These are phyloP conservation scores for Rhizoctonia solani DNA, from an alignment of 1,284 basidiomycete genomes.

Conservation along the genomic window DNA sequence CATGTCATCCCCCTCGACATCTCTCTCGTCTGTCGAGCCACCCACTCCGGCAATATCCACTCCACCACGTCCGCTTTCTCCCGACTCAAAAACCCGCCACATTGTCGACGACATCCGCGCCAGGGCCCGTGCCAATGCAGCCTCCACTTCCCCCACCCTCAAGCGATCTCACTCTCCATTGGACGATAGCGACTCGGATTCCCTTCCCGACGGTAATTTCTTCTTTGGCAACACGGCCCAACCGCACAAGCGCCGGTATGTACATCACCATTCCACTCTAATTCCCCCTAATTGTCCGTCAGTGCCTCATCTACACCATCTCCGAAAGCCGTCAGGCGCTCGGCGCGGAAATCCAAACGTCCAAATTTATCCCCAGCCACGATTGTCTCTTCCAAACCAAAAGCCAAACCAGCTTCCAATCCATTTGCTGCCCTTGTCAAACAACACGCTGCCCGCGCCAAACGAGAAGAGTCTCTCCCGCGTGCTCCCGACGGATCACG, in stretches of 20 bases:
- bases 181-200: conserved; percentile 11
- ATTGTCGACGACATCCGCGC: conserved; percentile 28
- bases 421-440: conserved; percentile 10
- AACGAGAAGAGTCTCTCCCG: conserved; percentile 13
- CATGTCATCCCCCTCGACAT: conserved; percentile 12
- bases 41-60: conserved; percentile 12
- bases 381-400: neutral
- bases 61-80: conserved; percentile 7
- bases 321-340: neutral
- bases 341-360: neutral
- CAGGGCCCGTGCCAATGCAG: neutral
- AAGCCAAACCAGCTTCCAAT: conserved; percentile 9
- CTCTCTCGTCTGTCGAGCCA: neutral
- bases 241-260: conserved; percentile 24
- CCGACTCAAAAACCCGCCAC: conserved; percentile 24
- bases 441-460: conserved; percentile 4
- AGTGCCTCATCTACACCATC: conserved; percentile 21
- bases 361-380: neutral
- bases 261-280: neutral
- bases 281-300: neutral
- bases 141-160: conserved; percentile 7
- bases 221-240: conserved; percentile 13
- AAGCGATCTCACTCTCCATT: conserved; percentile 11
- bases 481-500: conserved; percentile 12
- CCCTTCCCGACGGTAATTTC: conserved; percentile 17